Evolutionary conservation across 208 protist genomes (phyloP).

Genomic region (Phytomonas francai): DNA sequence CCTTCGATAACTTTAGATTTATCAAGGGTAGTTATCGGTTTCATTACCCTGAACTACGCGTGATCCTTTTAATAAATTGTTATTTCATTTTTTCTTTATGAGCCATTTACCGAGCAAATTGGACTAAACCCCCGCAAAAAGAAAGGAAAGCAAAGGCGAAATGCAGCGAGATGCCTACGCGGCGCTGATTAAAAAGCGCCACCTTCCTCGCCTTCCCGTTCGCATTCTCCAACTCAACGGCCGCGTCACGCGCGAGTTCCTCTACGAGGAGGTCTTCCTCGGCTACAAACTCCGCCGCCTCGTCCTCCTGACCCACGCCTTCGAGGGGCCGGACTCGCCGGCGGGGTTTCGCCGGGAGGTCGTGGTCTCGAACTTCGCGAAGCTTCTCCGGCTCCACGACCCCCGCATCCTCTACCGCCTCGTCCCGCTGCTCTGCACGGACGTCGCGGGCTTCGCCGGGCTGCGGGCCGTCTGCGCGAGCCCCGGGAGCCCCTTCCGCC

Average conservation of each 20-base stretch:
- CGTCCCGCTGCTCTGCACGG: constrained; percentile 58
- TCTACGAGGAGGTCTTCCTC: constrained; percentile 52
- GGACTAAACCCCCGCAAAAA: too few relatives aligned
- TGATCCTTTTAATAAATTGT: too few relatives aligned
- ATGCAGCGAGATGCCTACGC: constrained; percentile 84
- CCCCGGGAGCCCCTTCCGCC: constrained; percentile 41
- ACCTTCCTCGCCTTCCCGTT: constrained; percentile 45
- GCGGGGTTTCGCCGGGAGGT: constrained; percentile 45
- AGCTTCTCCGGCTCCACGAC: constrained; percentile 49
- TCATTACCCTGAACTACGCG: too few relatives aligned
- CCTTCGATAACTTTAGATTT: too few relatives aligned
- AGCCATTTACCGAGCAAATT: too few relatives aligned
- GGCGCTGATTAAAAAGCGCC: constrained; percentile 39
- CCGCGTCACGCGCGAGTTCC: constrained; percentile 44
- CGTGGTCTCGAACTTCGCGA: constrained; percentile 52
- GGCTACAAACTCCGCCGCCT: constrained; percentile 64
- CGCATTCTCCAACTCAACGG: constrained; percentile 70
- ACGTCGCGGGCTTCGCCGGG: constrained; percentile 57
- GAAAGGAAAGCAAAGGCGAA: too few relatives aligned
- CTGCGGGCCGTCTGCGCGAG: constrained; percentile 57
- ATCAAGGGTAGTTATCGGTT: too few relatives aligned
- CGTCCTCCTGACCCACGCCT: constrained; percentile 62
- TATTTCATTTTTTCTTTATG: too few relatives aligned
- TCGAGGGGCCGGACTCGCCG: constrained; percentile 12
- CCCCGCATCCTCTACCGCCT: constrained; percentile 77